Conservation (phyloP, 2,329 filamentous ascomycete species). For the Xylaria sp. region DNA sequence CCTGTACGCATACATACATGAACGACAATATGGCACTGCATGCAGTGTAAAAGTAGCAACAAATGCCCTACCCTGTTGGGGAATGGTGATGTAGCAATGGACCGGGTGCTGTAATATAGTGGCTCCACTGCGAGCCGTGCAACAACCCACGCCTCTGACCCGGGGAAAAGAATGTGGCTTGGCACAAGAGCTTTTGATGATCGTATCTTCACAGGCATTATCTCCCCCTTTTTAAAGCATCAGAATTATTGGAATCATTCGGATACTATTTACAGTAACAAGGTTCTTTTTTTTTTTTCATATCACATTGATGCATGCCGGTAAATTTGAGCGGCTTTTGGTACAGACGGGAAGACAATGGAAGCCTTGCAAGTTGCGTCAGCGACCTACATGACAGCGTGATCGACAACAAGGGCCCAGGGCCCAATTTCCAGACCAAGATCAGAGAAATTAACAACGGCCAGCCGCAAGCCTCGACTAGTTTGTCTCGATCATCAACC, state of each 20-base stretch:
- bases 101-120: conserved; percentile 23
- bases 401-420: conserved; percentile 29
- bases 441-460: conserved; percentile 28
- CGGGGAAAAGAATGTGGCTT: conserved; percentile 37
- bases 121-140: conserved; percentile 24
- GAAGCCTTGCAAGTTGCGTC: background rate
- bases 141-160: conserved; percentile 19
- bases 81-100: conserved; percentile 24
- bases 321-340: background rate
- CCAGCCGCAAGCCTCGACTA: conserved; percentile 26
- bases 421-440: conserved; percentile 33
- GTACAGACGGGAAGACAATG: background rate
- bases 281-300: too few relatives aligned
- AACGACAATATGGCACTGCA: too few relatives aligned
- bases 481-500: background rate
- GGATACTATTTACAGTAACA: too few relatives aligned
- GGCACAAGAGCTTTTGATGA: conserved; percentile 32
- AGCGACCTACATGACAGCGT: conserved; percentile 16
- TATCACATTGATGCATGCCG: background rate
- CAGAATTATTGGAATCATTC: background rate
- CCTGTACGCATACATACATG: too few relatives aligned
- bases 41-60: background rate
- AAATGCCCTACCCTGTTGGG: conserved; percentile 23
- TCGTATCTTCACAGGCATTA: conserved; percentile 31
- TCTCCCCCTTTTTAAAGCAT: background rate